Conservation (phyloP, 2,329 filamentous ascomycete species). For the Polytolypa hystricis region DNA sequence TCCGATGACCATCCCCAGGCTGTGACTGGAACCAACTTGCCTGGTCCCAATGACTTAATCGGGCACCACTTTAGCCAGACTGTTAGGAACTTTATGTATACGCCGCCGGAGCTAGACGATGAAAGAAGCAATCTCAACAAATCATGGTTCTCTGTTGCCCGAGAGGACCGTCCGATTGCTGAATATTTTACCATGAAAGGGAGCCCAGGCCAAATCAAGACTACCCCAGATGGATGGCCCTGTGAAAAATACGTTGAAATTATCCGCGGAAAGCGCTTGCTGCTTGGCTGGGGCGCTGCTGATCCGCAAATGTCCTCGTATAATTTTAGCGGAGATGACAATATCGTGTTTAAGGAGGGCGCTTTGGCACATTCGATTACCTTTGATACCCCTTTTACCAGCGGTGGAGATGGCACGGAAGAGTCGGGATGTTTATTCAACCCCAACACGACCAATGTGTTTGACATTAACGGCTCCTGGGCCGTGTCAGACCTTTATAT, state of each 20-base stretch:
- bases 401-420: slow-evolving; percentile 31
- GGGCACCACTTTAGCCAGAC: slow-evolving; percentile 38
- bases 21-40: slow-evolving; percentile 34
- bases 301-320: slow-evolving; percentile 48
- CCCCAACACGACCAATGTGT: slow-evolving; percentile 29
- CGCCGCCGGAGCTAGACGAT: slow-evolving; percentile 35
- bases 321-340: slow-evolving; percentile 41
- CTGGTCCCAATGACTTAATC: slow-evolving; percentile 33
- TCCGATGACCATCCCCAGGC: slow-evolving; percentile 31
- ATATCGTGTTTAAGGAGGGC: slow-evolving; percentile 40
- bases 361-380: slow-evolving; percentile 32
- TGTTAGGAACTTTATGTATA: slow-evolving; percentile 44
- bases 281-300: slow-evolving; percentile 45
- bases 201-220: slow-evolving; percentile 13
- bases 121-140: slow-evolving; percentile 47
- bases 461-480: slow-evolving; percentile 44
- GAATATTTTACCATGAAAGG: slow-evolving; percentile 42
- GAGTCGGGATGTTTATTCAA: slow-evolving; percentile 45
- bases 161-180: slow-evolving; percentile 34
- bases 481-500: slow-evolving; percentile 26
- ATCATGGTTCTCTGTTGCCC: slow-evolving; percentile 43
- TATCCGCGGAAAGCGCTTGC: slow-evolving; percentile 40
- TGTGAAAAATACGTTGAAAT: slow-evolving; percentile 49
- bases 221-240: slow-evolving; percentile 54
- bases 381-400: slow-evolving; percentile 16